phyloP scores from a whole-genome alignment of 371 early-diverging fungal genomes.

The Sporodiniella umbellata region DNA sequence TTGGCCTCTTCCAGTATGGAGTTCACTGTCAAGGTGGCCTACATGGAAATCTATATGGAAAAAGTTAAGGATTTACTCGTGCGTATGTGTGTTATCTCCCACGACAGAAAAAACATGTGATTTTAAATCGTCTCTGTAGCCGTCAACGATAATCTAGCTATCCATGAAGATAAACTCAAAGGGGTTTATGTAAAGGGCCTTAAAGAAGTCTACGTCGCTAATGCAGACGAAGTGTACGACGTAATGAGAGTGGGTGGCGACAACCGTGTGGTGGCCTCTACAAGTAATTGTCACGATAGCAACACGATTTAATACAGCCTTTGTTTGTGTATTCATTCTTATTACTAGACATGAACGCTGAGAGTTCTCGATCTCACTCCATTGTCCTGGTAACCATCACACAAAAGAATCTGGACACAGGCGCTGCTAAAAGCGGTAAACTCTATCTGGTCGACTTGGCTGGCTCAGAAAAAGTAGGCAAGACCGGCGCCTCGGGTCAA shows the following conservation, averaged over 20 bases:
- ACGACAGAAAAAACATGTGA: background rate
- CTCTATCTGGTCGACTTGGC: slow-evolving; percentile 98
- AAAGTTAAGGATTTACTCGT: slow-evolving; percentile 93
- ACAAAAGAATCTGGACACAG: slow-evolving; percentile 85
- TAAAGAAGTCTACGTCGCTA: slow-evolving; percentile 87
- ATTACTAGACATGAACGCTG: slow-evolving; percentile 92
- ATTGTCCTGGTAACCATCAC: slow-evolving; percentile 91
- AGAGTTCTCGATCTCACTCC: slow-evolving; percentile 94
- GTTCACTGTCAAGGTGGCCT: slow-evolving; percentile 91
- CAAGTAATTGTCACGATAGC: slow-evolving; percentile 53
- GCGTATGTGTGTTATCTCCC: slow-evolving; percentile 48
- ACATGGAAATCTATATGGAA: slow-evolving; percentile 99
- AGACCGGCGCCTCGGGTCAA: slow-evolving; percentile 97
- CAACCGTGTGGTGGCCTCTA: slow-evolving; percentile 80
- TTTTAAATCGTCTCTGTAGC: slow-evolving; percentile 47
- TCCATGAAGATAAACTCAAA: slow-evolving; percentile 89
- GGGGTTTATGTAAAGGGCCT: slow-evolving; percentile 96
- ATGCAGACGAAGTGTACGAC: slow-evolving; percentile 89
- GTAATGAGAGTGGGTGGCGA: slow-evolving; percentile 87
- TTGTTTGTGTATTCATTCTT: background rate
- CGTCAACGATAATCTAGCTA: slow-evolving; percentile 80
- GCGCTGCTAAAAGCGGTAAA: slow-evolving; percentile 82
- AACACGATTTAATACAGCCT: background rate
- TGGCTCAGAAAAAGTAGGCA: slow-evolving; percentile 96
- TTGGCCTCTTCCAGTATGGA: slow-evolving; percentile 83